These are phyloP conservation scores for Neocatenulostroma microsporum DNA, from an alignment of 2,329 filamentous ascomycete species.

Conservation along the genomic window DNA sequence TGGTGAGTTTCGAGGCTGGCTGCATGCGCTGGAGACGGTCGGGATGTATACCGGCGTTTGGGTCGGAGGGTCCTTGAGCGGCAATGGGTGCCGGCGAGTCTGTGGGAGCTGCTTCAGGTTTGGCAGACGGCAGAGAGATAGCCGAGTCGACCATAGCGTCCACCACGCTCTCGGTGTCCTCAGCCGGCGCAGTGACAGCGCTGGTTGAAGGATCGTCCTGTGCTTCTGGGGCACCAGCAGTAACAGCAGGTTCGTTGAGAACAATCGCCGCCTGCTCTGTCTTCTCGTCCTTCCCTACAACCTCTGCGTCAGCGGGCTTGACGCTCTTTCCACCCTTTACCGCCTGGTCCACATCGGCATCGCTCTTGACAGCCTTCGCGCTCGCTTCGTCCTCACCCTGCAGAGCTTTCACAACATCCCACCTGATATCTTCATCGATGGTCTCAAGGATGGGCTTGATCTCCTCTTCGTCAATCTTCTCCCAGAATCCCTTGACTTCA, in stretches of 20 bases:
- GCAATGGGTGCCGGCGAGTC: too few species aligned
- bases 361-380: slow-evolving; percentile 24
- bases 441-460: slow-evolving; percentile 60
- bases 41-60: too few species aligned
- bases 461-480: slow-evolving; percentile 67
- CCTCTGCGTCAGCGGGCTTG: too few species aligned
- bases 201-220: slow-evolving; percentile 4
- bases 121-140: slow-evolving; percentile 1
- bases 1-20: too few species aligned
- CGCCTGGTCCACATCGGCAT: slow-evolving; percentile 30
- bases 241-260: slow-evolving; percentile 20
- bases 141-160: slow-evolving; percentile 9
- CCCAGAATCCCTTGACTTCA: slow-evolving; percentile 77
- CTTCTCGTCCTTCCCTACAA: slow-evolving; percentile 16
- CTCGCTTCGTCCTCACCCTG: slow-evolving; percentile 36
- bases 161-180: slow-evolving; percentile 4
- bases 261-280: slow-evolving; percentile 27
- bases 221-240: slow-evolving; percentile 3
- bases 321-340: slow-evolving; percentile 17
- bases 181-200: slow-evolving; percentile 4
- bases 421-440: slow-evolving; percentile 56
- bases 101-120: neutral
- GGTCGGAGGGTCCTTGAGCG: too few species aligned
- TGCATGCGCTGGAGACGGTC: too few species aligned
- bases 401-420: slow-evolving; percentile 55